Evolutionary conservation across 495 filamentous ascomycete species (phyloP), one percentile per base, ranked within the genome.

Genomic region (Hamigera avellanea): DNA sequence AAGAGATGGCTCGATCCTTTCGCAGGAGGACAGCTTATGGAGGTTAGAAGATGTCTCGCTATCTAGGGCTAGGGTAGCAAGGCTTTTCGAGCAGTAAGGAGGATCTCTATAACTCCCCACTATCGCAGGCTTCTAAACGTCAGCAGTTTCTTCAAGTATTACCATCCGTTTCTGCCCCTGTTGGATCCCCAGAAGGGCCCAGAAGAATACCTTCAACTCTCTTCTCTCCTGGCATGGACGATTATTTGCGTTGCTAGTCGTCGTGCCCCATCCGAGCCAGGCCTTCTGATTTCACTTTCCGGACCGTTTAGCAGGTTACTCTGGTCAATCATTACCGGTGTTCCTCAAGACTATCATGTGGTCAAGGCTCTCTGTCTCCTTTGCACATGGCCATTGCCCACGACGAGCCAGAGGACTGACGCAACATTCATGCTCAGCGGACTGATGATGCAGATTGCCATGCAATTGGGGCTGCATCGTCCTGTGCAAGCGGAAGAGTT

Each of bases 401-500:
- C 81, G 5, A 88, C 80, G 36, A 89, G 81, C 14, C 89, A 86
- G 15, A 78, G 82, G 10, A 76, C 75, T 3, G 88, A 95, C 56
- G 82, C 85, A 2, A 94, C 87, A 0, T 88, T 93, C 47, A 93
- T 93, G 62, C 67, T 93, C 9, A 78, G 81, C 44, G 88, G 87
- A 7, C 67, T 91, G 32, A 88, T 94, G 86, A 93, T 93, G 82
- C 86, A 93, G 51, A 78, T 88, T 44, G 87, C 88, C 10, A 88
- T 88, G 58, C 85, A 89, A 36, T 75, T 89, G 37, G 88, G 88
- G 10, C 67, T 95, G 35, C 88, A 95, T 48, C 80, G 86, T 23
- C 88, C 88, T 1, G 85, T 83, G 32, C 83, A 94, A 55, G 78
- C 85, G 5, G 84, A 93, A 57, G 87, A 95, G 52, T 95, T 94